phyloP scores from a whole-genome alignment of 169 alveolate species.

The Babesia ovis region DNA sequence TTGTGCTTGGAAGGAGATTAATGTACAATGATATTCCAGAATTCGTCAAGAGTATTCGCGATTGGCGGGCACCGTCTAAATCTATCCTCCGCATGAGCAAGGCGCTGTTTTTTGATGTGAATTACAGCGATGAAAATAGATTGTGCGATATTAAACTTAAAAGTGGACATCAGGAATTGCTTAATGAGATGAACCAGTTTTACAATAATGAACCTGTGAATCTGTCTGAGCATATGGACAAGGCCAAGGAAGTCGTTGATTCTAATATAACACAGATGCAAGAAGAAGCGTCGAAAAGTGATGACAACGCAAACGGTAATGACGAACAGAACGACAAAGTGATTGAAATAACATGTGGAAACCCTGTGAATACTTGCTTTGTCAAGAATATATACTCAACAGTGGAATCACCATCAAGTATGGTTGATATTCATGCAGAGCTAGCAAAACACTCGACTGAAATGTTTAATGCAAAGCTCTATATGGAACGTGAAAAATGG shows the following conservation, averaged over 20 bases:
- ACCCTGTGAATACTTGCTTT: constrained; percentile 26
- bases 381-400: constrained; percentile 37
- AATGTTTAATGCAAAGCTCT: constrained; percentile 38
- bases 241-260: background rate
- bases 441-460: background rate
- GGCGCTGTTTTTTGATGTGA: constrained; percentile 32
- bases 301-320: background rate
- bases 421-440: constrained; percentile 16
- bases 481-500: constrained; percentile 55
- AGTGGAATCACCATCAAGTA: constrained; percentile 36
- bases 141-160: constrained; percentile 18
- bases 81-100: constrained; percentile 51
- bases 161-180: constrained; percentile 10
- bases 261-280: background rate
- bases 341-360: constrained; percentile 38
- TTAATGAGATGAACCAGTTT: constrained; percentile 55
- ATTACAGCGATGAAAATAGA: background rate
- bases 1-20: constrained; percentile 72
- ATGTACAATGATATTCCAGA: constrained; percentile 61
- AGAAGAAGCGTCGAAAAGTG: background rate
- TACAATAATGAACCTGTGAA: constrained; percentile 24
- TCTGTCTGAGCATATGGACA: background rate
- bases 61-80: constrained; percentile 75
- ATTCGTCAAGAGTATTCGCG: constrained; percentile 58
- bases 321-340: constrained; percentile 16